These are phyloP conservation scores for Apocynum venetum DNA, from an alignment of 257 asterid species.

Conservation along the genomic window DNA sequence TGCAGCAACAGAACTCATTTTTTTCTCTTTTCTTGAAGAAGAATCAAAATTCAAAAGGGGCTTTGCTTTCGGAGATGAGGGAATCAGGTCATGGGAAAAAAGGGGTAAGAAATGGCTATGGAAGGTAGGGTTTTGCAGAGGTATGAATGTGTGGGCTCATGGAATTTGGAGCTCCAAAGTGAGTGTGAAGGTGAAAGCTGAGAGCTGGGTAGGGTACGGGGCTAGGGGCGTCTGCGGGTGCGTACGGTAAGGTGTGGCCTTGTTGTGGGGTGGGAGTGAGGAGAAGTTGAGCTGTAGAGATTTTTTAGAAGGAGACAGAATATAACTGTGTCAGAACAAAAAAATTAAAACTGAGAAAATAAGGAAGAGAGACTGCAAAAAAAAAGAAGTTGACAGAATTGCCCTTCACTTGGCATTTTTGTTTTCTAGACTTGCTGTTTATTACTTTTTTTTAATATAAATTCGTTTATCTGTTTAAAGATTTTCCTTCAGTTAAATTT, in stretches of 20 bases:
- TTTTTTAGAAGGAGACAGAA: not conserved
- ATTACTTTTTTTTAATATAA: too few relatives aligned
- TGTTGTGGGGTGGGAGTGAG: not conserved
- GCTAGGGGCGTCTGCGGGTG: not conserved
- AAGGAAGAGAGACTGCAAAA: not conserved
- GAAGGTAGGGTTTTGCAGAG: constrained; percentile 9
- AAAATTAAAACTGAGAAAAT: not conserved
- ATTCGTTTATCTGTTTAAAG: too few relatives aligned
- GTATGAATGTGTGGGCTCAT: not conserved
- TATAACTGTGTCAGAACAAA: not conserved
- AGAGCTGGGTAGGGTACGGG: not conserved
- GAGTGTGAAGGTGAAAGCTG: not conserved
- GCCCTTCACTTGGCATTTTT: not conserved
- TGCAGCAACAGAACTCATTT: constrained; percentile 32
- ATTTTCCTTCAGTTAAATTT: too few relatives aligned
- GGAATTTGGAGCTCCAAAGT: constrained; percentile 8
- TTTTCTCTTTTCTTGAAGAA: not conserved
- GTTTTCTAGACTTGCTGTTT: too few relatives aligned
- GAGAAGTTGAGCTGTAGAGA: not conserved
- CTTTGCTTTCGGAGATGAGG: not conserved
- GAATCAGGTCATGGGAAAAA: not conserved
- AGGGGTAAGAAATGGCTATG: not conserved
- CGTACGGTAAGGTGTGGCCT: not conserved
- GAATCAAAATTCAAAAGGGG: not conserved
- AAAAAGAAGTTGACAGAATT: not conserved